phyloP scores from a whole-genome alignment of 2,329 filamentous ascomycete species.

The Penicillium sclerotigenum region DNA sequence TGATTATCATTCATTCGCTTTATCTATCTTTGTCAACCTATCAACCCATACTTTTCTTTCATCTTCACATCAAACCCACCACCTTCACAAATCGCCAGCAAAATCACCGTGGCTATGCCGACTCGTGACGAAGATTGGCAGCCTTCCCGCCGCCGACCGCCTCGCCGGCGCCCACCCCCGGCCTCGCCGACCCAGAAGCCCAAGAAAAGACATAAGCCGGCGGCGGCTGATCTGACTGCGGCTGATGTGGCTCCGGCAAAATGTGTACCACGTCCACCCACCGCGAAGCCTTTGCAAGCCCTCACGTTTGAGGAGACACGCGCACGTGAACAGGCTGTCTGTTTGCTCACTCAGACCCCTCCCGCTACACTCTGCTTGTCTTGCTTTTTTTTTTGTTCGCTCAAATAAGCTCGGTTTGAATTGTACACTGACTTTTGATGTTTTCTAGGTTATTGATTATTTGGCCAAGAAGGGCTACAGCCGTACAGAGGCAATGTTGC shows the following conservation, averaged over 20 bases:
- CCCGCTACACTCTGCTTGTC: not conserved
- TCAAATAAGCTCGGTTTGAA: not conserved
- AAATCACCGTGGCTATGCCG: not conserved
- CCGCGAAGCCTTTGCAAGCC: not conserved
- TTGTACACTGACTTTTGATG: conserved; percentile 4
- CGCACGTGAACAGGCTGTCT: not conserved
- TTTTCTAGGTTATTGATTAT: conserved; percentile 78
- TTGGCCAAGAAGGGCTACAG: conserved; percentile 93
- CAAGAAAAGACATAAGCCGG: not conserved
- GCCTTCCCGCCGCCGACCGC: not conserved
- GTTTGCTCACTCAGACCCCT: not conserved
- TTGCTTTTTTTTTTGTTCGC: not conserved
- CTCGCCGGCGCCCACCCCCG: not conserved
- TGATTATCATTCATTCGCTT: not conserved
- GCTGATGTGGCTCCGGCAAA: not conserved
- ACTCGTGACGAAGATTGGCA: not conserved
- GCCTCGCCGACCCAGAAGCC: not conserved
- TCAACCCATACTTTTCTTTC: not conserved
- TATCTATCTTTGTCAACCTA: not conserved
- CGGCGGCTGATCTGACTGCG: not conserved
- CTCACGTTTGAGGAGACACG: not conserved
- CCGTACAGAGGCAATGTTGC: conserved; percentile 85
- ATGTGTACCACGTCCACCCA: not conserved
- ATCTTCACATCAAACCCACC: not conserved
- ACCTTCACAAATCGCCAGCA: not conserved